These are phyloP conservation scores for Ephemerocybe angulata DNA, from an alignment of 768 basidiomycete species.

Conservation along the genomic window DNA sequence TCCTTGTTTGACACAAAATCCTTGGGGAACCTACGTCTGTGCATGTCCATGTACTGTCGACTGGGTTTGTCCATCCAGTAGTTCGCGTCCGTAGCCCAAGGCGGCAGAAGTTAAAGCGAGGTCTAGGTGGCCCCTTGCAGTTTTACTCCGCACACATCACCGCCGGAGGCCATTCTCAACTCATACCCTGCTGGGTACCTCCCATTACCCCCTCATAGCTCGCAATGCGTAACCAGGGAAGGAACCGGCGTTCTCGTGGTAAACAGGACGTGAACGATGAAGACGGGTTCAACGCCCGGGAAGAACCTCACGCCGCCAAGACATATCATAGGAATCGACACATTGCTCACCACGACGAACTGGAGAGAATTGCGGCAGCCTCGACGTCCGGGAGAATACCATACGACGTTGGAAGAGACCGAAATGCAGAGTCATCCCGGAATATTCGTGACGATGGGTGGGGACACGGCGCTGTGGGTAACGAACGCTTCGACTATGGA, in stretches of 20 bases:
- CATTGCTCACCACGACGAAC: constrained; percentile 44
- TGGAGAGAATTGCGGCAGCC: constrained; percentile 41
- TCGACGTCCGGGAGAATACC: constrained; percentile 39
- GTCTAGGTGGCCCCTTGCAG: constrained; percentile 28
- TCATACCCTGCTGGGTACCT: constrained; percentile 20
- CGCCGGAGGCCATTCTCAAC: constrained; percentile 13
- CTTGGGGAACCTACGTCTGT: neutral
- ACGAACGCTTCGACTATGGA: constrained; percentile 49
- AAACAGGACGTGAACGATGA: constrained; percentile 49
- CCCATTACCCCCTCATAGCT: constrained; percentile 18
- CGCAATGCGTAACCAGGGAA: constrained; percentile 43
- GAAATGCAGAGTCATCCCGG: constrained; percentile 52
- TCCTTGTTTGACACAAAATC: neutral
- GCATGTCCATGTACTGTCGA: constrained; percentile 12
- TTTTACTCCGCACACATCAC: constrained; percentile 27
- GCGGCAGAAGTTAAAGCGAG: constrained; percentile 1
- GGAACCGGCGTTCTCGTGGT: constrained; percentile 49
- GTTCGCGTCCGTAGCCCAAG: constrained; percentile 1
- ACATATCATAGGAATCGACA: constrained; percentile 48
- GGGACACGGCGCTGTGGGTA: constrained; percentile 40
- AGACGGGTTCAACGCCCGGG: constrained; percentile 46
- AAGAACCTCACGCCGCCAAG: constrained; percentile 40
- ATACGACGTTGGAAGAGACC: constrained; percentile 51
- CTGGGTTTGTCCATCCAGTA: constrained; percentile 5
- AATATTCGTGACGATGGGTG: constrained; percentile 52